Base-by-base conservation (phyloP, 352 stramenopile species). In the Pythium coloratum region DNA sequence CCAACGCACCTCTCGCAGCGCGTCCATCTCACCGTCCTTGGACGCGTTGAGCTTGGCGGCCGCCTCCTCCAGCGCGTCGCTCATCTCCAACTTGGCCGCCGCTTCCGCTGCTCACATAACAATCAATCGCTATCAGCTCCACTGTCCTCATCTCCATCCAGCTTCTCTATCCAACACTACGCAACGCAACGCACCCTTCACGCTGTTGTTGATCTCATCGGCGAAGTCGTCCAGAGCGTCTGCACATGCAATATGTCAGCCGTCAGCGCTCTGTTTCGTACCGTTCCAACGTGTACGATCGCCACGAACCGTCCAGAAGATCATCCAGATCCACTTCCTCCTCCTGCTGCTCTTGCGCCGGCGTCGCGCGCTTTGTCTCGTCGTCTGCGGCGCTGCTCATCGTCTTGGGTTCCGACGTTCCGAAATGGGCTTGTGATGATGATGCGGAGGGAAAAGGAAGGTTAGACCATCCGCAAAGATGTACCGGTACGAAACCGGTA, bases 181-280 rank as follows among this genome's bases (percentile, higher is more conserved):
- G 50, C 16, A 28, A 30, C 5, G 34, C 9, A 7, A 62, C 59
- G 20, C 36, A 78, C 53, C 36, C 26, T 49, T 42, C 28, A 46
- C 59, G 57, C 44, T 67, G 66, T 71, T 73, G 65, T 66, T 82
- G 59, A 91, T 70, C 67, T 92, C 84, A 55, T 92, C 82, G 18
- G 71, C 81, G 68, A 96, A 96, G 61, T 96, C 86, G 38, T 96
- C 84, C 62, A 96, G 73, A 42, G 88, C 88, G 66, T 96, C 86
- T 94, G 56, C 34, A 33, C 2, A 60, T 1, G 36, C 51, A 33
- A 62, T 49, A 47, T 2, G 10, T 38, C 34, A 28, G 61, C 24
- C 6, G 18, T 64, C 50, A 67, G 46, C 55, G 44, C 60, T 16
- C 24, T 32, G 42, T 51, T 34, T 32, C 18, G 18, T 44, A 6